Evolutionary conservation across 2,329 filamentous ascomycete species (phyloP).

Genomic region (Aspergillus proliferans): DNA sequence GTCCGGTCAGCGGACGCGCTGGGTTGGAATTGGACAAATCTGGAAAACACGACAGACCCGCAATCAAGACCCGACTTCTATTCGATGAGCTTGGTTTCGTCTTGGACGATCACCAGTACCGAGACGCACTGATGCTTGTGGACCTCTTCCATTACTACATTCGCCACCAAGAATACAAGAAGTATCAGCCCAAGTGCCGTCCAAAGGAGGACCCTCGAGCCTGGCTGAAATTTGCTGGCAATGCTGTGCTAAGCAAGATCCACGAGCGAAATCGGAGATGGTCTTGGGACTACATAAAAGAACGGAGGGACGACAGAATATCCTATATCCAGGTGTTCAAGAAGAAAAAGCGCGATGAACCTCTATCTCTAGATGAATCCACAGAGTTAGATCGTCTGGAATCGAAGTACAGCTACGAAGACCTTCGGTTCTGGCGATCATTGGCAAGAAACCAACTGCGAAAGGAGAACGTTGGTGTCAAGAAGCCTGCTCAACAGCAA

Average conservation of each 20-base stretch:
- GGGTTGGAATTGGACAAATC: conserved; percentile 95
- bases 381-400: conserved; percentile 72
- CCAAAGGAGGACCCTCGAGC: conserved; percentile 87
- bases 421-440: conserved; percentile 94
- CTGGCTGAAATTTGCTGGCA: conserved; percentile 86
- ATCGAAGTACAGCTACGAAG: conserved; percentile 84
- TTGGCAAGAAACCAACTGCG: conserved; percentile 87
- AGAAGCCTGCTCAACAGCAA: conserved; percentile 65
- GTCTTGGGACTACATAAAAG: conserved; percentile 94
- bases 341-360: conserved; percentile 72
- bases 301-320: conserved; percentile 81
- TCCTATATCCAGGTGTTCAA: conserved; percentile 94
- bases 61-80: conserved; percentile 81
- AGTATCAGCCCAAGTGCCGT: conserved; percentile 73
- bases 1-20: conserved; percentile 89
- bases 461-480: conserved; percentile 88
- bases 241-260: conserved; percentile 86
- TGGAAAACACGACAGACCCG: conserved; percentile 68
- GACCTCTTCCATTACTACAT: conserved; percentile 99
- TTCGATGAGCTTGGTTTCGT: conserved; percentile 98
- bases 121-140: conserved; percentile 94
- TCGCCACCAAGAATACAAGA: conserved; percentile 94
- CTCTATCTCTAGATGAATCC: conserved; percentile 61
- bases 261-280: conserved; percentile 87
- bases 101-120: conserved; percentile 96